Conservation (phyloP, 106 monocot genomes). For the Dendrobium chrysotoxum region DNA sequence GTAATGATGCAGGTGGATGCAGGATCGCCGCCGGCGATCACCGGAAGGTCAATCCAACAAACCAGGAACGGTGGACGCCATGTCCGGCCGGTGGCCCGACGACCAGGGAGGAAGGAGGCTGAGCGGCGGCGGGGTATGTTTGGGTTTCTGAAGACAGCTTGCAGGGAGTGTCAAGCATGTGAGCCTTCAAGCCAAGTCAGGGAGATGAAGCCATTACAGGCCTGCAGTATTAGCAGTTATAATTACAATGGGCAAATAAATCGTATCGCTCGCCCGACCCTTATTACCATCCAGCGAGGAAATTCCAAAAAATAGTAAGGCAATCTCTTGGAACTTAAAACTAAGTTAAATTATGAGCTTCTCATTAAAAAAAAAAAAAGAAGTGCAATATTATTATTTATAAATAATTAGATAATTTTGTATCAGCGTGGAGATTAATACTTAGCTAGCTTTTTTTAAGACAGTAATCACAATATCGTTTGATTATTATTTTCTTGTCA, state of each 20-base stretch:
- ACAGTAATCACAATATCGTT: no score
- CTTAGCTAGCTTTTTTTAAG: no score
- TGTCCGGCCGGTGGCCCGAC: not conserved
- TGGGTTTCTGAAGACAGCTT: not conserved
- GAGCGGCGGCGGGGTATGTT: not conserved
- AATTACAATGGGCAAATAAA: not conserved
- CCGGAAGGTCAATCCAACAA: not conserved
- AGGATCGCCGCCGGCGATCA: not conserved
- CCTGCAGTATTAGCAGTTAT: not conserved
- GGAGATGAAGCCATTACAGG: not conserved
- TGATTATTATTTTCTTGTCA: no score
- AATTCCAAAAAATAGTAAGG: not conserved
- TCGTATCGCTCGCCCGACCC: not conserved
- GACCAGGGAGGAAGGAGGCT: not conserved
- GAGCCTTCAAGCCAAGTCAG: constrained; percentile 3
- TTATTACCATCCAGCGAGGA: not conserved
- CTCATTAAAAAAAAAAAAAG: no score
- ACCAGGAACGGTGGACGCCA: not conserved
- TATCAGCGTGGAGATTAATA: no score
- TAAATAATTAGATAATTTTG: no score
- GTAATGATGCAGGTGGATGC: not conserved
- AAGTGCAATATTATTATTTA: no score
- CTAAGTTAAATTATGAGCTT: no score
- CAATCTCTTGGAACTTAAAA: not conserved
- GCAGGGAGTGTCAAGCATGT: not conserved